Percentiles rank a stretch among this genome's conserved stretches.
Conservation (phyloP, 495 filamentous ascomycete genomes). For the Letharia columbiana region DNA sequence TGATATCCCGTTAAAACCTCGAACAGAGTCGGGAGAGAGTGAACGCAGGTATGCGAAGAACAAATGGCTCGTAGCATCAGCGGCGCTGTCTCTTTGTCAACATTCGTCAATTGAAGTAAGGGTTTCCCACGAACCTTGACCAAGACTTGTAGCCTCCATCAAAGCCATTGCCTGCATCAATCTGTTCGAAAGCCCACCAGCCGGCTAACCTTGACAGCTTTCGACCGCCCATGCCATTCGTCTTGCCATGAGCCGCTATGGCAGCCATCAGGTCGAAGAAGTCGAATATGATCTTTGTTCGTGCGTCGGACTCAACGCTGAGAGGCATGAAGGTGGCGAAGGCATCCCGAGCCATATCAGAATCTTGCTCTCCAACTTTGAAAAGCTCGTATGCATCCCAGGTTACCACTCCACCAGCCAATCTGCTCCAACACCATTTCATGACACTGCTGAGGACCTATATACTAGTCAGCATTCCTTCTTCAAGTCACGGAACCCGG, state of each 20-base stretch:
- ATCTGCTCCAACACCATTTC: constrained; percentile 98
- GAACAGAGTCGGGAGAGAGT: constrained; percentile 65
- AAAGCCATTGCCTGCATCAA: constrained; percentile 80
- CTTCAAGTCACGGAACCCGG: background rate
- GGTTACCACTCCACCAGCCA: constrained; percentile 84
- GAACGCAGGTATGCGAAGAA: constrained; percentile 97
- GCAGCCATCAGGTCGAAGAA: constrained; percentile 94
- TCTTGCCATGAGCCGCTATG: constrained; percentile 73
- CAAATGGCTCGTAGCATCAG: constrained; percentile 89
- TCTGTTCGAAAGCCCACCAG: constrained; percentile 98
- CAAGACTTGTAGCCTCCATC: constrained; percentile 89
- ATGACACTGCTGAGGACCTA: constrained; percentile 88
- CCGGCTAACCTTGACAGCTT: constrained; percentile 93
- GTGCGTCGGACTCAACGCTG: constrained; percentile 80
- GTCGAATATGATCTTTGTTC: constrained; percentile 83
- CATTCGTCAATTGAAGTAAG: background rate
- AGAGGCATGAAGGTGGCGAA: constrained; percentile 95
- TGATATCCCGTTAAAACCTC: constrained; percentile 65
- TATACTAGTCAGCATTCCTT: background rate
- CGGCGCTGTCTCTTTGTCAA: constrained; percentile 52
- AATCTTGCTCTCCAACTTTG: constrained; percentile 90
- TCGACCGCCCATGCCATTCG: constrained; percentile 84
- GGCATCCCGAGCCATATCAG: constrained; percentile 80
- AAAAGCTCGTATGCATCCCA: constrained; percentile 98
- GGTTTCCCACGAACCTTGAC: constrained; percentile 43